phyloP scores from a whole-genome alignment of 2,329 filamentous ascomycete genomes.

The Emergomyces orientalis region DNA sequence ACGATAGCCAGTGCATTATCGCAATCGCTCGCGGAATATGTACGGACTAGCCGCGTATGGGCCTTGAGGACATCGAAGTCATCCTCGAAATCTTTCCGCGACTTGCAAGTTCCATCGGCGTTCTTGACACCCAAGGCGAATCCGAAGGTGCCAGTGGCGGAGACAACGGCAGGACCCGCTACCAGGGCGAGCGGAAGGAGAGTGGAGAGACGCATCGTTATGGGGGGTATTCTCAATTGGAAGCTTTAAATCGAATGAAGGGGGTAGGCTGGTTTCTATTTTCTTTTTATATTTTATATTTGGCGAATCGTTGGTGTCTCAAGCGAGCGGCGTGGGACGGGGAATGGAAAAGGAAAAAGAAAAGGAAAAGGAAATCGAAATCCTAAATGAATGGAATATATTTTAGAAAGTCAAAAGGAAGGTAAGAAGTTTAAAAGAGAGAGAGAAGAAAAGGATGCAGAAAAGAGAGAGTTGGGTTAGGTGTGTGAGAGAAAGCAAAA shows the following conservation, averaged over 20 bases:
- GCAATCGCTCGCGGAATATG: slow-evolving; percentile 59
- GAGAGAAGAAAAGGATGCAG: background rate
- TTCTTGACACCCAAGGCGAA: slow-evolving; percentile 60
- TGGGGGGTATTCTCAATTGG: no score
- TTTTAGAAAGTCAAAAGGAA: background rate
- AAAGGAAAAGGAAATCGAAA: background rate
- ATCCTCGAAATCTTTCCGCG: slow-evolving; percentile 50
- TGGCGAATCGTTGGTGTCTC: background rate
- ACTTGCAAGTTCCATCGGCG: slow-evolving; percentile 53
- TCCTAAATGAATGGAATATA: no score
- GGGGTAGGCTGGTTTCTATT: no score
- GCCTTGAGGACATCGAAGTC: slow-evolving; percentile 55
- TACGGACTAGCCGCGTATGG: slow-evolving; percentile 51
- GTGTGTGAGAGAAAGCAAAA: no score
- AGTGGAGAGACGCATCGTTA: slow-evolving; percentile 40
- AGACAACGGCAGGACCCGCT: slow-evolving; percentile 40
- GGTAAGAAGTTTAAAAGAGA: background rate
- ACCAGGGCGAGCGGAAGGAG: slow-evolving; percentile 35
- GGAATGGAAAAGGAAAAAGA: background rate
- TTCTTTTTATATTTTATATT: no score
- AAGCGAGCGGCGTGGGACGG: background rate
- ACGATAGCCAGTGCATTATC: slow-evolving; percentile 54
- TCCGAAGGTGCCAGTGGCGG: slow-evolving; percentile 49
- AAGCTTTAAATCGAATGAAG: background rate
- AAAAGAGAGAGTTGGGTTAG: no score